Base-by-base conservation (phyloP, 139 green algal species). In the Asterochloris sp. region DNA sequence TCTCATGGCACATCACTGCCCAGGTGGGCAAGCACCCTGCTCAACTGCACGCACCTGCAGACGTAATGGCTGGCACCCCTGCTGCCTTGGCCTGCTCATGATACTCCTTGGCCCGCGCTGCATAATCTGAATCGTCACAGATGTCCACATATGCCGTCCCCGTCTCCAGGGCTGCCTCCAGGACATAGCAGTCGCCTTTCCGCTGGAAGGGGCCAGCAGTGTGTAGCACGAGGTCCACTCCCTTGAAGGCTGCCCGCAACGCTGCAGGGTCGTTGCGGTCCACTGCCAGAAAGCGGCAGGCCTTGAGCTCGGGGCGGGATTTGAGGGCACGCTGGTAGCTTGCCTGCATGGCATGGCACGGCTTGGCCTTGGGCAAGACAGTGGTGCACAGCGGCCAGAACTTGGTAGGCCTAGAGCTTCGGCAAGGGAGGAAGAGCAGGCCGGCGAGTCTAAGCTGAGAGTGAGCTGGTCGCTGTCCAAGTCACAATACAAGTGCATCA, bases 61-160 rank as follows among this genome's bases (percentile, higher is more conserved):
- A 95, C 13, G 94, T 97, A 83, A 99, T 95, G 76, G 89, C 89
- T 0, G 96, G 94, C 47, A 99, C 93, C 24, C 95, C 96, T 21
- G 92, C 93, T 13, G 85, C 92, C 26, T 80, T 73, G 0, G 96
- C 95, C 63, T 87, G 76, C 13, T 86, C 78, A 61, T 90, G 79
- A 28, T 94, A 91, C 12, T 61, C 61, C 76, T 94, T 95, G 24
- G 90, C 87, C 4, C 78, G 79, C 75, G 84, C 78, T 2, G 90
- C 84, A 74, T 87, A 90, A 11, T 88, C 85, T 27, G 90, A 86
- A 85, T 99, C 97, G 82, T 99, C 97, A 73, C 94, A 98, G 11
- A 99, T 94, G 84, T 99, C 97, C 63, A 99, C 86, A 85, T 99
- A 99, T 0, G 94, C 88, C 24, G 89, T 93, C 0, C 87, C 85